phyloP scores from a whole-genome alignment of 2,329 filamentous ascomycete genomes.

The Penicillium sp. region DNA sequence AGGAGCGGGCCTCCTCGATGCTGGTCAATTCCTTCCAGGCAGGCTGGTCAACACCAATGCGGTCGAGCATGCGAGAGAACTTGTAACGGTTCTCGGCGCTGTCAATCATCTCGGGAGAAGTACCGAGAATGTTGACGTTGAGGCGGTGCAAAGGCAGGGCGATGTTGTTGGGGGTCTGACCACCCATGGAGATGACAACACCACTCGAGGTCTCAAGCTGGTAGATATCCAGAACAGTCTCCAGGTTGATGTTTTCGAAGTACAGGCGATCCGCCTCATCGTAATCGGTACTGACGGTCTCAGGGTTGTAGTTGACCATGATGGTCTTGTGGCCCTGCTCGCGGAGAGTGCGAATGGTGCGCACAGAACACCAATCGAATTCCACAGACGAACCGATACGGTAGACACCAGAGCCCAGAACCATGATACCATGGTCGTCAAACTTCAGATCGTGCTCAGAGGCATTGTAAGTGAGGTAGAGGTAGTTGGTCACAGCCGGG shows the following conservation, averaged over 20 bases:
- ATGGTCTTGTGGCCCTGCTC: slow-evolving; percentile 86
- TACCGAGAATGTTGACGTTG: slow-evolving; percentile 90
- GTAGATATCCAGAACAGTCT: slow-evolving; percentile 92
- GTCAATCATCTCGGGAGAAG: slow-evolving; percentile 98
- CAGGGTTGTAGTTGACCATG: slow-evolving; percentile 94
- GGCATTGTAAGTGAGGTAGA: slow-evolving; percentile 95
- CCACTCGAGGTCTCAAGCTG: slow-evolving; percentile 80
- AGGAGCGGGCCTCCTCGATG: slow-evolving; percentile 83
- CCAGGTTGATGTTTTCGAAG: slow-evolving; percentile 92
- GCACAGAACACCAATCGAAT: slow-evolving; percentile 98
- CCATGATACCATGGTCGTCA: slow-evolving; percentile 91
- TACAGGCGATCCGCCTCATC: slow-evolving; percentile 94
- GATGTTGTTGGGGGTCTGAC: slow-evolving; percentile 97
- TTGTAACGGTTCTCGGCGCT: slow-evolving; percentile 97
- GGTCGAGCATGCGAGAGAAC: slow-evolving; percentile 96
- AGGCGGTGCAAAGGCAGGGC: slow-evolving; percentile 83
- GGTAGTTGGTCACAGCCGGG: slow-evolving; percentile 90
- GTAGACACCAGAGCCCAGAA: slow-evolving; percentile 93
- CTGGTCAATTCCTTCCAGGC: slow-evolving; percentile 98
- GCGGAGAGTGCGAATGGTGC: slow-evolving; percentile 87
- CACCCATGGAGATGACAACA: slow-evolving; percentile 93
- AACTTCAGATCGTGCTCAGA: slow-evolving; percentile 81
- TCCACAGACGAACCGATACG: slow-evolving; percentile 97
- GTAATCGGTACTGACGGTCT: slow-evolving; percentile 87
- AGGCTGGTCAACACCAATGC: slow-evolving; percentile 92